These are phyloP conservation scores for Umbilicus rupestris DNA, from an alignment of 164 flowering plant genomes.

Conservation along the genomic window DNA sequence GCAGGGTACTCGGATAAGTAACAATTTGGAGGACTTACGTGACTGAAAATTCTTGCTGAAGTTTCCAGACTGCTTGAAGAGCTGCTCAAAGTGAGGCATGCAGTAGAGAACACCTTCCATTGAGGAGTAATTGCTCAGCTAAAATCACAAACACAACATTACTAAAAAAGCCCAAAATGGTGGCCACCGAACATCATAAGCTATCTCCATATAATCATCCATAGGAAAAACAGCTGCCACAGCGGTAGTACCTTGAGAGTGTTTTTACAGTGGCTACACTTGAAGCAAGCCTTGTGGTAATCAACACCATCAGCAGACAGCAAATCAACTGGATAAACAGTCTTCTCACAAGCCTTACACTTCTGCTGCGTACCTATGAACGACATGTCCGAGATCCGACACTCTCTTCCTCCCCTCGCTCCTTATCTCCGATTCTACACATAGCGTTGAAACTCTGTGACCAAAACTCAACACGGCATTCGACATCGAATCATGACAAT, in stretches of 20 bases:
- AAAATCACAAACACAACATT: neutral
- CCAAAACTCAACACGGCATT: no score
- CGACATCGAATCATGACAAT: no score
- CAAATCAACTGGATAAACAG: slow-evolving; percentile 82
- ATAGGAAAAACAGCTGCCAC: neutral
- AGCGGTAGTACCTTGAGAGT: slow-evolving; percentile 50
- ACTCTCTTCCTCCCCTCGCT: no score
- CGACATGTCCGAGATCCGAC: slow-evolving; percentile 34
- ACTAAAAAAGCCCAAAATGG: neutral
- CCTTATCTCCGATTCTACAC: no score
- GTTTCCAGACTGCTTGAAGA: slow-evolving; percentile 66
- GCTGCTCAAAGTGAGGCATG: slow-evolving; percentile 64
- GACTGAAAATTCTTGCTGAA: slow-evolving; percentile 56
- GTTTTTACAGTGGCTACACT: slow-evolving; percentile 89
- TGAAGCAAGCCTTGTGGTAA: slow-evolving; percentile 90
- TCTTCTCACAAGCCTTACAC: slow-evolving; percentile 91
- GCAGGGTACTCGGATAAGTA: neutral
- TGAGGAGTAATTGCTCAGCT: slow-evolving; percentile 62
- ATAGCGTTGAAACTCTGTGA: no score
- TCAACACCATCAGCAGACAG: slow-evolving; percentile 83
- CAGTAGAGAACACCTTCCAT: slow-evolving; percentile 70
- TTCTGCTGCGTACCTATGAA: slow-evolving; percentile 90
- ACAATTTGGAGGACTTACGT: slow-evolving; percentile 15
- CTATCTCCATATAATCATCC: neutral
- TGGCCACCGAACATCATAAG: neutral